Base-by-base conservation (phyloP, 768 basidiomycete species). In the Mycena alexandri region DNA sequence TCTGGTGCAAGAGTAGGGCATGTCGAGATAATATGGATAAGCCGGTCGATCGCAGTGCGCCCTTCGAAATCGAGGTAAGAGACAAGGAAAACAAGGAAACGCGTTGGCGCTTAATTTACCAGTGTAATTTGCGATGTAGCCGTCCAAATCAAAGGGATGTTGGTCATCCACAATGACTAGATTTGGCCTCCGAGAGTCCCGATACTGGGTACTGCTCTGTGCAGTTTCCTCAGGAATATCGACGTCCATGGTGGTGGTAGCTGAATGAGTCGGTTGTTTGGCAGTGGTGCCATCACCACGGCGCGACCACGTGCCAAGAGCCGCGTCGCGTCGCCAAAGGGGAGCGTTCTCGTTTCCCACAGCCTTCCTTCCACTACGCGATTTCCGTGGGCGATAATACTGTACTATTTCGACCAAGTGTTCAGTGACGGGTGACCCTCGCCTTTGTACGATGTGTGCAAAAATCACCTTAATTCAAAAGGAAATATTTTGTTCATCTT, bases 81-180 rank as follows among this genome's bases (percentile, higher is more conserved):
- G 19, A 43, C 19, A 44, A 29, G 29, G 42, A 19, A 44, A 22
- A 11, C 52, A 16, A 29, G 52, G 48, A 52, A 52, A 50, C 68
- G 68, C 69, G 64, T 59, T 36, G 55, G 61, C 67, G 61, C 61
- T 44, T 46, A 46, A 51, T 17, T 25, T 73, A 93, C 94, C 93
- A 69, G 89, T 84, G 80, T 96, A 96, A 59, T 87, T 86, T 47
- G 90, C 82, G 65, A 91, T 89, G 77, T 94, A 93, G 46, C 87
- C 78, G 63, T 96, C 95, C 59, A 96, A 86, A 75, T 97, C 95
- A 75, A 95, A 96, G 5, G 95, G 93, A 74, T 95, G 94, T 0
- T 85, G 84, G 47, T 93, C 92, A 77, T 95, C 91, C 16, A 95
- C 85, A 14, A 81, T 79, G 2, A 85, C 85, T 22, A 83, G 34